Base-by-base conservation (phyloP, 768 basidiomycete species). In the Lyophyllum decastes region DNA sequence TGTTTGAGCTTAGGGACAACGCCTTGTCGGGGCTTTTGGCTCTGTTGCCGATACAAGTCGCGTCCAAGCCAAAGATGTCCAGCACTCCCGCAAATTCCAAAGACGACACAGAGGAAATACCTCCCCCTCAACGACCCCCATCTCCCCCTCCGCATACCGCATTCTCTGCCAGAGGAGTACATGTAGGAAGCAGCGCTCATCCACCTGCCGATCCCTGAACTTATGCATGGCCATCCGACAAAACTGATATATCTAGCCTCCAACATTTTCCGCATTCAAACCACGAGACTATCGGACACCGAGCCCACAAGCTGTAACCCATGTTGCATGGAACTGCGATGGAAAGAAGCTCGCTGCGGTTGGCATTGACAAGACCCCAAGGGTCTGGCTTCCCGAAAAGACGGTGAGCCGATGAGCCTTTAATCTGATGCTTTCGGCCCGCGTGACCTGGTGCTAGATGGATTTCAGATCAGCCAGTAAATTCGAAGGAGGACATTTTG, bases 291-390 rank as follows among this genome's bases (percentile, higher is more conserved):
- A 87, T 55, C 82, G 86, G 22, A 82, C 89, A 55, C 74, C 85
- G 4, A 86, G 82, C 48, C 70, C 82, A 17, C 86, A 89, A 63
- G 72, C 80, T 0, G 88, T 92, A 77, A 89, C 79, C 45, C 89
- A 90, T 66, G 85, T 92, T 52, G 88, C 89, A 0, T 94, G 90
- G 90, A 92, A 79, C 64, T 92, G 90, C 64, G 91, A 93, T 65
- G 91, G 91, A 17, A 87, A 86, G 75, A 87, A 87, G 56, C 76
- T 93, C 14, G 89, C 88, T 1, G 89, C 85, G n/a, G 90, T 89
- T 8, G 91, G 91, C 3, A 84, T 92, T 44, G 91, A 94, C 75
- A 91, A 88, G 66, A 72, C 76, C n/a, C 84, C 85, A 11, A 76
- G 91, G 62, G 71, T 93, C n/a, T 93, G 90, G 88, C 72, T 76